Conservation (phyloP, 2,329 filamentous ascomycete genomes). For the Chaetomium sp. region DNA sequence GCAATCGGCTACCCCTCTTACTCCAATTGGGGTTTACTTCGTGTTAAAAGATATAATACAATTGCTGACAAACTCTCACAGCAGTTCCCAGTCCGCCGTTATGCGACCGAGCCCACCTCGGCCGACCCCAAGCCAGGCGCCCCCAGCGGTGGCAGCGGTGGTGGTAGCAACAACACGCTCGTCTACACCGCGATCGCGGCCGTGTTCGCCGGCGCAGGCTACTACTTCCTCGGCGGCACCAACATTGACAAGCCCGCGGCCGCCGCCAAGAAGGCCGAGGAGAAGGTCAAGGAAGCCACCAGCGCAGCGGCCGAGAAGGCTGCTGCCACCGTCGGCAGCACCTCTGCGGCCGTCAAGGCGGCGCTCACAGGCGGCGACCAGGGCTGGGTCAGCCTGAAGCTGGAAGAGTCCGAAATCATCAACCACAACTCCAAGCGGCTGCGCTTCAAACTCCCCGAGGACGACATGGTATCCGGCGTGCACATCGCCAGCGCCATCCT, state of each 20-base stretch:
- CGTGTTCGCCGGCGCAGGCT: slow-evolving; percentile 52
- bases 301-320: slow-evolving; percentile 31
- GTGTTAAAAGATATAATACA: background rate
- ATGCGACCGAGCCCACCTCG: slow-evolving; percentile 56
- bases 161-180: slow-evolving; percentile 42
- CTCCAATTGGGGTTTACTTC: background rate
- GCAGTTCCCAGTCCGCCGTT: slow-evolving; percentile 44
- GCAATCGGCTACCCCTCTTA: background rate
- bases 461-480: slow-evolving; percentile 78
- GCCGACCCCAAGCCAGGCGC: slow-evolving; percentile 31
- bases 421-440: slow-evolving; percentile 95
- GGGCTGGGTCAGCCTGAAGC: slow-evolving; percentile 75
- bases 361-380: slow-evolving; percentile 79
- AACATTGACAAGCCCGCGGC: slow-evolving; percentile 29
- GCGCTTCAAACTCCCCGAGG: slow-evolving; percentile 79
- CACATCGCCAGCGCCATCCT: slow-evolving; percentile 78
- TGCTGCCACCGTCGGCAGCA: background rate
- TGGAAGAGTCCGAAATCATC: slow-evolving; percentile 70
- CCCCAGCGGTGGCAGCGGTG: too few species aligned
- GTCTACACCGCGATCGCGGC: slow-evolving; percentile 56
- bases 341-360: slow-evolving; percentile 37
- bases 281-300: slow-evolving; percentile 42
- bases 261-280: slow-evolving; percentile 52
- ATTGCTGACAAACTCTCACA: slow-evolving; percentile 27
- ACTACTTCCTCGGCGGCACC: slow-evolving; percentile 46